A percentile compares a stretch with the other conserved stretches of the same genome.
phyloP scores from a whole-genome alignment of 2,329 filamentous ascomycete genomes.

The Zopfia rhizophila region DNA sequence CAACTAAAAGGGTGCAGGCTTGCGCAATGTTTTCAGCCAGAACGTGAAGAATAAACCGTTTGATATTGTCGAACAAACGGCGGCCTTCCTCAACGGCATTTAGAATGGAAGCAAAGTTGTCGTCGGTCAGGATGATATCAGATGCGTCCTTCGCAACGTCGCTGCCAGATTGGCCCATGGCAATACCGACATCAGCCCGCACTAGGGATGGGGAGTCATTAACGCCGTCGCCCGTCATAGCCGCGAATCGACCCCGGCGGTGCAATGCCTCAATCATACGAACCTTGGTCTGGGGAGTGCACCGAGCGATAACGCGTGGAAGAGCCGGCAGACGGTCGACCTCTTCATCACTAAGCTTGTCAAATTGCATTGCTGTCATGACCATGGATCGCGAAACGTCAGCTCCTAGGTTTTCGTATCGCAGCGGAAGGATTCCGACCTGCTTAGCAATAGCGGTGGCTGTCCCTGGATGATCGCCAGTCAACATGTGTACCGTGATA shows the following conservation, averaged over 20 bases:
- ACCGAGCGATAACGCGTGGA: constrained; percentile 24
- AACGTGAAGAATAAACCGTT: constrained; percentile 51
- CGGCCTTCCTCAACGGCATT: constrained; percentile 58
- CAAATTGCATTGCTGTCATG: constrained; percentile 23
- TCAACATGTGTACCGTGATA: constrained; percentile 61
- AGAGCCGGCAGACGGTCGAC: constrained; percentile 23
- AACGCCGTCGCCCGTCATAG: constrained; percentile 58
- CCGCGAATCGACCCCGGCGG: constrained; percentile 52
- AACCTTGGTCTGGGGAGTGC: constrained; percentile 27
- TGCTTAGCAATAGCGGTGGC: constrained; percentile 58
- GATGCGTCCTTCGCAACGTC: constrained; percentile 58
- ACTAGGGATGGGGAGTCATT: constrained; percentile 59
- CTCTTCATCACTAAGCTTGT: constrained; percentile 20
- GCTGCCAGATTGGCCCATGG: constrained; percentile 56
- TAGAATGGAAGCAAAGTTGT: constrained; percentile 59
- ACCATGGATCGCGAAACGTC: constrained; percentile 38
- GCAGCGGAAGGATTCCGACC: constrained; percentile 49
- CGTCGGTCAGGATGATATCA: constrained; percentile 58
- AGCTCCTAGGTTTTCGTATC: constrained; percentile 44
- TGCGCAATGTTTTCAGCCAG: constrained; percentile 47
- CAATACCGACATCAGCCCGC: constrained; percentile 58
- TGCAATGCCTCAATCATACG: constrained; percentile 57
- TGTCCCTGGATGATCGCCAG: constrained; percentile 58
- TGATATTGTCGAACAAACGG: constrained; percentile 59
- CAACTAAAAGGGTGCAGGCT: constrained; percentile 45